A percentile compares a stretch with the other conserved stretches of the same genome.
Conservation (phyloP, 306 rosid species). For the Neltuma alba region DNA sequence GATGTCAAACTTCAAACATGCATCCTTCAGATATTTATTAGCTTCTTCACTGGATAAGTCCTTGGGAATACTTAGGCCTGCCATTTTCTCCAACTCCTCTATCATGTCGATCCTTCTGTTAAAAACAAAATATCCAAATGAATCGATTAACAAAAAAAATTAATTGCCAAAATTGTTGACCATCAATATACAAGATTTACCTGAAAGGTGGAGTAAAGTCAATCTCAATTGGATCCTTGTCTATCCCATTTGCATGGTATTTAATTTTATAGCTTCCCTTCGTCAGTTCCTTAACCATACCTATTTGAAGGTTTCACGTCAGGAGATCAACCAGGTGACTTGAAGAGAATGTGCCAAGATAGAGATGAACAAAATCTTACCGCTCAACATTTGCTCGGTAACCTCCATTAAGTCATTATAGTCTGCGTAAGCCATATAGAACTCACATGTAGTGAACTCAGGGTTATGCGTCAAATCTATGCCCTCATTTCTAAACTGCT, state of each 20-base stretch:
- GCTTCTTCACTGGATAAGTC: constrained; percentile 79
- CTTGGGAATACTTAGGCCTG: constrained; percentile 78
- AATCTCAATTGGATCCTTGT: constrained; percentile 74
- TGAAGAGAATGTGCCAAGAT: constrained; percentile 19
- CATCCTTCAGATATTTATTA: constrained; percentile 71
- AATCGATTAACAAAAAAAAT: constrained; percentile 11
- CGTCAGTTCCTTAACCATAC: constrained; percentile 87
- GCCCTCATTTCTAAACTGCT: constrained; percentile 97
- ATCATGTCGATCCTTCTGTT: constrained; percentile 95
- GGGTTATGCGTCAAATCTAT: constrained; percentile 97
- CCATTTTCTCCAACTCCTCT: constrained; percentile 76
- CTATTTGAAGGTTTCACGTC: constrained; percentile 46
- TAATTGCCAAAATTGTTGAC: neutral
- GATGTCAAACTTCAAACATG: constrained; percentile 71
- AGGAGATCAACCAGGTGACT: constrained; percentile 23
- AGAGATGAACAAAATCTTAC: constrained; percentile 44
- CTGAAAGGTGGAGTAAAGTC: constrained; percentile 82
- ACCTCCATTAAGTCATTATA: constrained; percentile 85
- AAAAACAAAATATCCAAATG: constrained; percentile 28
- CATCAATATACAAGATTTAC: constrained; percentile 37
- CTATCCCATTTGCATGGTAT: constrained; percentile 78
- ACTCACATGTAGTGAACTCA: constrained; percentile 95
- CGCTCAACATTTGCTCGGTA: constrained; percentile 88
- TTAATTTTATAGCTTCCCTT: constrained; percentile 77
- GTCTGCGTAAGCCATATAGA: constrained; percentile 91